Evolutionary conservation across 208 protist genomes (phyloP), one percentile per base, ranked within the genome.

Genomic region (Crithidia brevicula): DNA sequence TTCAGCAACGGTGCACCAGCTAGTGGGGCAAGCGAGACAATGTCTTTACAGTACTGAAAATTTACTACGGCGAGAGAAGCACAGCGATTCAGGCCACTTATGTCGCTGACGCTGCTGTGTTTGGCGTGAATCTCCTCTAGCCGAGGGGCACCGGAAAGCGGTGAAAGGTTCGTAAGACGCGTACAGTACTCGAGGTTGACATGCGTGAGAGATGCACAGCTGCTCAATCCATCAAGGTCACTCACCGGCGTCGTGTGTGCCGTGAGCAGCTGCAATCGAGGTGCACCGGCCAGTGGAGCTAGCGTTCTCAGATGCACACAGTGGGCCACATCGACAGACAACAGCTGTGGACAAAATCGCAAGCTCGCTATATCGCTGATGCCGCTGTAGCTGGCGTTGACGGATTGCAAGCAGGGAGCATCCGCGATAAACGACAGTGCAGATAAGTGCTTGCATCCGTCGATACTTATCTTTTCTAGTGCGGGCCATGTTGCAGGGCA

Each of bases 21-120:
- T 1, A 67, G 25, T 1, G 61, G 36, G 20, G 61, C 23, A 43
- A 58, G 46, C 8, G 49, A 58, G 22, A 23, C 3, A 7, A 56
- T 13, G 10, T 43, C 47, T 20, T 56, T 46, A 34, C 60, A 66
- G 25, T 66, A 47, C 60, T 66, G 60, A 46, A 52, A 51, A 9
- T 56, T 46, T 2, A 66, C 31, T 6, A 56, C 15, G n/a, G 5
- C 15, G 20, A 66, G 60, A 8, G 60, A 66, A 3, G 47, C 40
- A 25, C 60, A 56, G 15, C 5, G 46, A n/a, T 56, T 40, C 11
- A 66, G 61, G 7, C 49, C 61, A n/a, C 31, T 42, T 0, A 67
- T 34, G 49, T 57, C 22, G 18, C 34, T 18, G 18, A n/a, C 13
- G 4, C 61, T 36, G 36, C 46, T 67, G 3, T 54, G 61, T 11